These are phyloP conservation scores for Metschnikowia kunwiensis DNA, from an alignment of 805 yeast genomes.

Conservation along the genomic window DNA sequence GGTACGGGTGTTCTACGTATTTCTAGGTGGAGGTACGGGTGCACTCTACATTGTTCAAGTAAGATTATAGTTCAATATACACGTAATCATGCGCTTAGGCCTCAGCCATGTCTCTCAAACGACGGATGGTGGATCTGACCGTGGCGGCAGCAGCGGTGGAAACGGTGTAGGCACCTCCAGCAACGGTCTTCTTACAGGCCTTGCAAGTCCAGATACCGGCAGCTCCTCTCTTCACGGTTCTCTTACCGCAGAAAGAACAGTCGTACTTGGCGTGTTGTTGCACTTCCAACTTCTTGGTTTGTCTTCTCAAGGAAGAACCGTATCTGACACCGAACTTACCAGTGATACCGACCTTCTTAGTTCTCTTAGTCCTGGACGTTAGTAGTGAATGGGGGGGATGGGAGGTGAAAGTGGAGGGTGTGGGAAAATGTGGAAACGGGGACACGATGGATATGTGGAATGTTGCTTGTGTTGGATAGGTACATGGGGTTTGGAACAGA, in stretches of 20 bases:
- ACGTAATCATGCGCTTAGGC: slow-evolving; percentile 57
- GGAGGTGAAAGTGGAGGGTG: too few relatives aligned
- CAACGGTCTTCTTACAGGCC: slow-evolving; percentile 93
- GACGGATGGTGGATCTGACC: slow-evolving; percentile 99
- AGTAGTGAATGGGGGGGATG: slow-evolving; percentile 31
- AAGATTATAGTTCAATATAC: slow-evolving; percentile 15
- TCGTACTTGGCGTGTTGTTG: slow-evolving; percentile 99
- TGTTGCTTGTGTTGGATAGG: background rate
- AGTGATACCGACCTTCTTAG: slow-evolving; percentile 99
- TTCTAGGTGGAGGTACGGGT: too few relatives aligned
- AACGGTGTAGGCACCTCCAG: slow-evolving; percentile 99
- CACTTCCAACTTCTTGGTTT: slow-evolving; percentile 97
- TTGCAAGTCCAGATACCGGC: slow-evolving; percentile 99
- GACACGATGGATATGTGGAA: too few relatives aligned
- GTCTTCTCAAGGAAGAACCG: slow-evolving; percentile 99
- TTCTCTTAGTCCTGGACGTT: slow-evolving; percentile 94
- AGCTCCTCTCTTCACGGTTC: slow-evolving; percentile 95
- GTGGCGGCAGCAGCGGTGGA: slow-evolving; percentile 99
- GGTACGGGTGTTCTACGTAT: slow-evolving; percentile 2
- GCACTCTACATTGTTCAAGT: slow-evolving; percentile 1
- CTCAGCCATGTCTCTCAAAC: slow-evolving; percentile 99
- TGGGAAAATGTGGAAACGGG: too few relatives aligned
- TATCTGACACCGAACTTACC: slow-evolving; percentile 99
- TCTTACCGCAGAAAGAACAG: slow-evolving; percentile 99
- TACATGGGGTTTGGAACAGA: background rate